Evolutionary conservation across 768 basidiomycete genomes (phyloP).

Genomic region (Termitomyces sp.): DNA sequence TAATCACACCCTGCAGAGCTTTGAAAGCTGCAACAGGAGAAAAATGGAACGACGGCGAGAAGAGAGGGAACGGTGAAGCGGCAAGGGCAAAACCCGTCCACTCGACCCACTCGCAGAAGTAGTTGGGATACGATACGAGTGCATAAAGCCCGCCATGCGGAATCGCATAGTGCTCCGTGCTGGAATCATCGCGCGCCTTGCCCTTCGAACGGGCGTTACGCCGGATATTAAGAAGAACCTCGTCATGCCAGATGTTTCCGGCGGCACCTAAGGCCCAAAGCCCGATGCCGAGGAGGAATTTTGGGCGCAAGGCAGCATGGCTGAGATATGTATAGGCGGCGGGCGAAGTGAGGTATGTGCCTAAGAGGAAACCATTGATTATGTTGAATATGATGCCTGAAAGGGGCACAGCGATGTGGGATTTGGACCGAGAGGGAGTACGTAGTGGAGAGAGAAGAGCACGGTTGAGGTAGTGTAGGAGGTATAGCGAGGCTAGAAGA

Average conservation of each 20-base stretch:
- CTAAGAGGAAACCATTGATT: conserved; percentile 67
- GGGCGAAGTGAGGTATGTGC: conserved; percentile 62
- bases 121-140: conserved; percentile 88
- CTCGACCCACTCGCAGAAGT: conserved; percentile 93
- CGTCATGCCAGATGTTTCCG: conserved; percentile 88
- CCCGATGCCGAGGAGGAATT: conserved; percentile 58
- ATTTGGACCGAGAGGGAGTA: conserved; percentile 72
- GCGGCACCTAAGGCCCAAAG: conserved; percentile 70
- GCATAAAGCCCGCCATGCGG: conserved; percentile 75
- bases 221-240: conserved; percentile 79
- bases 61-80: conserved; percentile 43
- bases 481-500: conserved; percentile 52
- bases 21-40: conserved; percentile 16
- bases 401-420: conserved; percentile 62
- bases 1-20: background rate
- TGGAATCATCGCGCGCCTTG: conserved; percentile 18
- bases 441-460: conserved; percentile 64
- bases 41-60: conserved; percentile 14
- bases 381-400: conserved; percentile 60
- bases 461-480: conserved; percentile 82
- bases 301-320: conserved; percentile 16
- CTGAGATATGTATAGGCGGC: conserved; percentile 38
- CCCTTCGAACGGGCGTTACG: conserved; percentile 46
- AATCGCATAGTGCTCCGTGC: conserved; percentile 38
- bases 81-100: conserved; percentile 88